phyloP scores from a whole-genome alignment of 1,139 yeast species.

The Zhuliangozyma blackwelliae region DNA sequence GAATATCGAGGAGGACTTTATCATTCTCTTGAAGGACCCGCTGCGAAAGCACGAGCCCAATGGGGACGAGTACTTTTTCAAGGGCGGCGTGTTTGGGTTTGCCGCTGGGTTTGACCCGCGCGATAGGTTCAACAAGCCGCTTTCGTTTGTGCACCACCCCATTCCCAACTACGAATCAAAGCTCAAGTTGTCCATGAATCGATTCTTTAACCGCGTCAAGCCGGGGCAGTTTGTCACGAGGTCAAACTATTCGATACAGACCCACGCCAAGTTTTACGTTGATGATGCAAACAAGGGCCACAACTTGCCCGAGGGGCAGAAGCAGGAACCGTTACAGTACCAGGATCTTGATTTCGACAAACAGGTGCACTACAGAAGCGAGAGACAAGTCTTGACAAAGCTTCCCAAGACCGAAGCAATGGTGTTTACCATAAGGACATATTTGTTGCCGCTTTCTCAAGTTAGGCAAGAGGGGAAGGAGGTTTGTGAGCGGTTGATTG shows the following conservation, averaged over 20 bases:
- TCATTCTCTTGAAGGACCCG: slow-evolving; percentile 52
- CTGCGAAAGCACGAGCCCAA: slow-evolving; percentile 31
- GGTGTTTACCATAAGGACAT: slow-evolving; percentile 61
- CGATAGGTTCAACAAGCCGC: slow-evolving; percentile 49
- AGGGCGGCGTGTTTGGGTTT: slow-evolving; percentile 64
- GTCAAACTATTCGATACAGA: slow-evolving; percentile 60
- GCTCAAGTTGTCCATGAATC: slow-evolving; percentile 58
- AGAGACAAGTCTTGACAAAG: slow-evolving; percentile 58
- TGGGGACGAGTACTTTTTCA: slow-evolving; percentile 55
- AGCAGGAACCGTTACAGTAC: slow-evolving; percentile 30
- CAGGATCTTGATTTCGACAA: slow-evolving; percentile 49
- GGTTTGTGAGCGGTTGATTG: slow-evolving; percentile 34
- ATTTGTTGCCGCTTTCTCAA: slow-evolving; percentile 54
- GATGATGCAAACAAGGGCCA: slow-evolving; percentile 51
- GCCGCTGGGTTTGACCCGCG: slow-evolving; percentile 75
- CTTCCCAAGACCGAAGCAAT: slow-evolving; percentile 52
- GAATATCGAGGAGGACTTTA: slow-evolving; percentile 65
- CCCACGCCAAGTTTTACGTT: slow-evolving; percentile 48
- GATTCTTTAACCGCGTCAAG: slow-evolving; percentile 47
- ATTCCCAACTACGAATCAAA: slow-evolving; percentile 58
- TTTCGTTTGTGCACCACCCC: slow-evolving; percentile 55
- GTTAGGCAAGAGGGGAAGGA: slow-evolving; percentile 51
- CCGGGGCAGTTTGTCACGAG: slow-evolving; percentile 55
- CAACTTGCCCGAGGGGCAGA: slow-evolving; percentile 25
- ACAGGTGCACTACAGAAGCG: slow-evolving; percentile 55